phyloP scores from a whole-genome alignment of 345 rosid species.

The Eucalyptus regnans region DNA sequence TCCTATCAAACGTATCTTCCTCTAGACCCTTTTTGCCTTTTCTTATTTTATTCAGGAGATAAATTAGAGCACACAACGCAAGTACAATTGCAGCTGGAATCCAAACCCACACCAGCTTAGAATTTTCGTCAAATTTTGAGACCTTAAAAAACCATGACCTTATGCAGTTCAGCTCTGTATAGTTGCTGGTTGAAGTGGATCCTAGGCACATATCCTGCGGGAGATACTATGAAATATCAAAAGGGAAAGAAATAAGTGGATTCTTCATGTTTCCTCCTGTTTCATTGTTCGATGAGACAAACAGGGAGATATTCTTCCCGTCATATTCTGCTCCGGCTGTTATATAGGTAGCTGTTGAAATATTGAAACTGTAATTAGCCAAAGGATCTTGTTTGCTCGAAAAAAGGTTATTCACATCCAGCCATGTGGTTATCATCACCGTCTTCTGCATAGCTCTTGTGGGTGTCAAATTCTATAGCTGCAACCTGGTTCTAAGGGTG shows the following conservation, averaged over 20 bases:
- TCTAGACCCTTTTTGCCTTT: not conserved
- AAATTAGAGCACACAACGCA: not conserved
- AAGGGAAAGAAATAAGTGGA: slow-evolving; percentile 16
- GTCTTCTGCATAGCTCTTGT: slow-evolving; percentile 36
- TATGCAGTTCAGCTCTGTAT: slow-evolving; percentile 37
- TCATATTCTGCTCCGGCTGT: not conserved
- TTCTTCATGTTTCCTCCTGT: not conserved
- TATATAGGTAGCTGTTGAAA: slow-evolving; percentile 1
- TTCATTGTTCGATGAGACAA: slow-evolving; percentile 5
- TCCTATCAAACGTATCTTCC: slow-evolving; percentile 6
- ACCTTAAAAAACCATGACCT: slow-evolving; percentile 43
- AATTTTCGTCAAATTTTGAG: slow-evolving; percentile 1
- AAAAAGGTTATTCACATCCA: slow-evolving; percentile 33
- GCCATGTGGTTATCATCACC: slow-evolving; percentile 53
- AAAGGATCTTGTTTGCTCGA: slow-evolving; percentile 33
- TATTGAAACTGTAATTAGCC: slow-evolving; percentile 4
- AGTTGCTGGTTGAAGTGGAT: slow-evolving; percentile 42
- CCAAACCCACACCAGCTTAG: not conserved
- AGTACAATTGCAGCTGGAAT: not conserved
- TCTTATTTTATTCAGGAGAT: slow-evolving; percentile 14
- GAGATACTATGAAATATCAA: slow-evolving; percentile 40
- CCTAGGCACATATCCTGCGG: slow-evolving; percentile 47
- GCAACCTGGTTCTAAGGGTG: slow-evolving; percentile 15
- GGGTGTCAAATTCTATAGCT: slow-evolving; percentile 63
- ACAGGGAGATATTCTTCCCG: slow-evolving; percentile 31